These are phyloP conservation scores for Xylariaceae sp. DNA, from an alignment of 2,329 filamentous ascomycete genomes.

Conservation along the genomic window DNA sequence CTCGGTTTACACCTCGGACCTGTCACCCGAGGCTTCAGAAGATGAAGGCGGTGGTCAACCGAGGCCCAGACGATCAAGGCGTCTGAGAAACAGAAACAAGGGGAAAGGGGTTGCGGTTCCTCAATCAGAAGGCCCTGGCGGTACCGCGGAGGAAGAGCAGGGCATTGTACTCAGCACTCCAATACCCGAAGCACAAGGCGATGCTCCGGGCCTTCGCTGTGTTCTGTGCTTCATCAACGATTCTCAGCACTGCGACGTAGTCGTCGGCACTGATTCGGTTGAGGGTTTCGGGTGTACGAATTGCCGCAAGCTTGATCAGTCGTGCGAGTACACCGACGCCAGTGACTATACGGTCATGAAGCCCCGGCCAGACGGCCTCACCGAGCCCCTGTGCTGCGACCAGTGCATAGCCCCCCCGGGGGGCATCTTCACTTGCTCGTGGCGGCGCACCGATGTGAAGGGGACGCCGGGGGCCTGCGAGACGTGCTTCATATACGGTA, in stretches of 20 bases:
- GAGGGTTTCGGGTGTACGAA: background rate
- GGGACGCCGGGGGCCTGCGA: background rate
- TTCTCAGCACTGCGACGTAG: background rate
- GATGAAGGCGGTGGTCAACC: too few relatives aligned
- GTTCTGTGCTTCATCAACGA: background rate
- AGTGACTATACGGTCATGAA: background rate
- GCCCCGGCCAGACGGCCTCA: constrained; percentile 1
- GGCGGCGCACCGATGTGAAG: background rate
- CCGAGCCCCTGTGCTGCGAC: constrained; percentile 1
- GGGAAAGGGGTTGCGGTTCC: too few relatives aligned
- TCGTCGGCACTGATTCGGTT: background rate
- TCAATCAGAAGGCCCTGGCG: too few relatives aligned
- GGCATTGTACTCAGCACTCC: too few relatives aligned
- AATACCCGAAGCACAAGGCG: too few relatives aligned
- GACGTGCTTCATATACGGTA: background rate
- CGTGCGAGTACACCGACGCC: background rate
- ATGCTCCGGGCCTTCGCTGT: background rate
- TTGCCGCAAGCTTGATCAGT: background rate
- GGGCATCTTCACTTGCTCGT: constrained; percentile 3
- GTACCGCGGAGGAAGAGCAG: too few relatives aligned
- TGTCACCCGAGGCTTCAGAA: too few relatives aligned
- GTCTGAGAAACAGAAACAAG: too few relatives aligned
- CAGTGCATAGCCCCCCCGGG: background rate
- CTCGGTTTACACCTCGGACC: too few relatives aligned
- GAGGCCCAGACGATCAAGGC: too few relatives aligned